phyloP scores from a whole-genome alignment of 148 eudicot genomes.

The Rhododendron griersonianum region DNA sequence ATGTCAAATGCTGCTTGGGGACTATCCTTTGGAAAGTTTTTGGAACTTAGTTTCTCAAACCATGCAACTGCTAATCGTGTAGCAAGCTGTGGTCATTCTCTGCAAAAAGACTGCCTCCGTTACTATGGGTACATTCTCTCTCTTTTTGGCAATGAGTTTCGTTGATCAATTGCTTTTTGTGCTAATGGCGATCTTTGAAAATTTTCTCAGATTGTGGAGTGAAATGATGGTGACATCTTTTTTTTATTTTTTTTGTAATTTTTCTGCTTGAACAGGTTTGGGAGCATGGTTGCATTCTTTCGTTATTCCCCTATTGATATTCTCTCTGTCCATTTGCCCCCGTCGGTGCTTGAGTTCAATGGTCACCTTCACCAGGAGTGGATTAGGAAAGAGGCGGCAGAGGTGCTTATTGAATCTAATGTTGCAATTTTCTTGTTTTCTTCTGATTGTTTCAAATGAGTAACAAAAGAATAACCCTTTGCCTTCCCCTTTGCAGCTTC shows the following conservation, averaged over 20 bases:
- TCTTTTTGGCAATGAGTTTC: background rate
- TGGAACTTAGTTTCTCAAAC: slow-evolving; percentile 96
- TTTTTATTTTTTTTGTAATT: background rate
- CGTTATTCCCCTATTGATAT: slow-evolving; percentile 90
- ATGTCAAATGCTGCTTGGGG: slow-evolving; percentile 99
- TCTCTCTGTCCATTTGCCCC: slow-evolving; percentile 76
- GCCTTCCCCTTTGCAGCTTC: slow-evolving; percentile 39
- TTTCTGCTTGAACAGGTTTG: slow-evolving; percentile 52
- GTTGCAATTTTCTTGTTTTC: background rate
- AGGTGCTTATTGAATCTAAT: slow-evolving; percentile 39
- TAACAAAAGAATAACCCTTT: background rate
- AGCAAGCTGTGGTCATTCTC: slow-evolving; percentile 94
- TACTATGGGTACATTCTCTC: slow-evolving; percentile 62
- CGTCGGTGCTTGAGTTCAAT: slow-evolving; percentile 66
- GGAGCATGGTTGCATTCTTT: slow-evolving; percentile 86
- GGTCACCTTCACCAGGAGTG: slow-evolving; percentile 52
- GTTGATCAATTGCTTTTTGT: background rate
- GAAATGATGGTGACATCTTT: background rate
- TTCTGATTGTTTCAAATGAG: background rate
- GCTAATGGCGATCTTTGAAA: background rate
- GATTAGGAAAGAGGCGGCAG: slow-evolving; percentile 67
- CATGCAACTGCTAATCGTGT: slow-evolving; percentile 96
- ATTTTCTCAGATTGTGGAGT: background rate
- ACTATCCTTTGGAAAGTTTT: slow-evolving; percentile 94
- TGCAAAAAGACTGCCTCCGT: slow-evolving; percentile 96